phyloP scores from a whole-genome alignment of 257 asterid species.

The Gentiana straminea region DNA sequence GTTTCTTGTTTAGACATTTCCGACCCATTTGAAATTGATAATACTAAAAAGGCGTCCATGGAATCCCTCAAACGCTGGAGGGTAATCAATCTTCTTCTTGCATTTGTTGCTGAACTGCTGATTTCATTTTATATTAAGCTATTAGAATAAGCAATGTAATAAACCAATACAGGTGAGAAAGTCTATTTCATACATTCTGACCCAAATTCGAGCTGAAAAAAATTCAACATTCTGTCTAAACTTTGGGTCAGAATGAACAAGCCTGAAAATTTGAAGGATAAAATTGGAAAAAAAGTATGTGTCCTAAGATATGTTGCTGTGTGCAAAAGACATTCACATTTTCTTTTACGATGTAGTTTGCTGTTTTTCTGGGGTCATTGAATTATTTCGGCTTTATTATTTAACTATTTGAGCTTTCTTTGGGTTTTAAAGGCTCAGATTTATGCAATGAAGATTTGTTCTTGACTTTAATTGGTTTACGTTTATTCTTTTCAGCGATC shows the following conservation, averaged over 20 bases:
- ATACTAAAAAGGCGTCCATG: slow-evolving; percentile 63
- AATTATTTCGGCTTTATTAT: not conserved
- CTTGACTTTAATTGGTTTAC: slow-evolving; percentile 6
- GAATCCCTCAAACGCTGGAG: slow-evolving; percentile 84
- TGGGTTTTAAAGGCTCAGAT: no score
- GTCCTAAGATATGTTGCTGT: no score
- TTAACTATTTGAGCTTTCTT: not conserved
- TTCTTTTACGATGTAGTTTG: no score
- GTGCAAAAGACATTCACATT: no score
- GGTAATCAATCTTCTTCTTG: slow-evolving; percentile 27
- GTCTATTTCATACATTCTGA: no score
- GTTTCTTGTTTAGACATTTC: slow-evolving; percentile 29
- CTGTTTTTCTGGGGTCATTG: no score
- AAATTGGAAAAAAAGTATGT: no score
- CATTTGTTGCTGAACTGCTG: not conserved
- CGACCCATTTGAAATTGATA: slow-evolving; percentile 80
- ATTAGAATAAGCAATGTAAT: not conserved
- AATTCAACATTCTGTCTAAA: no score
- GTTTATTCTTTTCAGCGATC: slow-evolving; percentile 54
- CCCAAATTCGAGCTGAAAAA: no score
- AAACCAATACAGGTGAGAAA: no score
- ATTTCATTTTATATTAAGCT: slow-evolving; percentile 4
- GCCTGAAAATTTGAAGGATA: no score
- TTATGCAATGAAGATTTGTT: not conserved
- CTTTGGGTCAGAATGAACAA: no score